Conservation (phyloP, 306 rosid species). For the Prunus armeniaca region DNA sequence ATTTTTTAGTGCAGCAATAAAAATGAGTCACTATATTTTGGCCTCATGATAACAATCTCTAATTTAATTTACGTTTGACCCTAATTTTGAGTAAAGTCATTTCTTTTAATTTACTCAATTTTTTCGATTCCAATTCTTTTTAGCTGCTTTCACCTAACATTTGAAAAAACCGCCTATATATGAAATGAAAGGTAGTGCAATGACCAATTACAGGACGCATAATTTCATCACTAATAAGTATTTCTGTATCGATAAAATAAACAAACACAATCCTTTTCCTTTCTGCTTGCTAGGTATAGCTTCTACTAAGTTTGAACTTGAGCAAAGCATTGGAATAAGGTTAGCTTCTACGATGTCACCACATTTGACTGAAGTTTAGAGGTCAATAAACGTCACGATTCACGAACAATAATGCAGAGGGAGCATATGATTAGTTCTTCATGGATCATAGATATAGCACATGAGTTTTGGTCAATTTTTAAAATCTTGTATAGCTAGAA, state of each 20-base stretch:
- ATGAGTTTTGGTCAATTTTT: not conserved
- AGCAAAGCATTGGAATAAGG: not conserved
- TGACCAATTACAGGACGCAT: no score
- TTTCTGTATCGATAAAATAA: not conserved
- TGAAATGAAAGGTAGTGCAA: no score
- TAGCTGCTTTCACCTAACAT: not conserved
- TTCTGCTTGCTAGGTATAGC: not conserved
- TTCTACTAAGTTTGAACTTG: not conserved
- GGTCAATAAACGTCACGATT: not conserved
- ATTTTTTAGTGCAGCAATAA: not conserved
- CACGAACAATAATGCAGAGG: not conserved
- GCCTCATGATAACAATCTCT: not conserved
- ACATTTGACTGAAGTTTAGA: not conserved
- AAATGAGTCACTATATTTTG: not conserved
- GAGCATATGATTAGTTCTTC: not conserved
- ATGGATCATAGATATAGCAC: not conserved
- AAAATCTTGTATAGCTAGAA: not conserved
- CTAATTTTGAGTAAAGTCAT: not conserved
- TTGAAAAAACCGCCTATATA: not conserved
- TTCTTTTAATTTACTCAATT: constrained; percentile 2
- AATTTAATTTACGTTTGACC: constrained; percentile 14
- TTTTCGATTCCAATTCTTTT: not conserved
- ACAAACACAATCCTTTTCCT: not conserved
- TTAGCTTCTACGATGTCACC: not conserved
- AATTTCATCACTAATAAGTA: not conserved